A percentile compares a stretch with the other conserved stretches of the same genome.
Evolutionary conservation across 495 filamentous ascomycete species (phyloP).

Genomic region (Letharia columbiana): DNA sequence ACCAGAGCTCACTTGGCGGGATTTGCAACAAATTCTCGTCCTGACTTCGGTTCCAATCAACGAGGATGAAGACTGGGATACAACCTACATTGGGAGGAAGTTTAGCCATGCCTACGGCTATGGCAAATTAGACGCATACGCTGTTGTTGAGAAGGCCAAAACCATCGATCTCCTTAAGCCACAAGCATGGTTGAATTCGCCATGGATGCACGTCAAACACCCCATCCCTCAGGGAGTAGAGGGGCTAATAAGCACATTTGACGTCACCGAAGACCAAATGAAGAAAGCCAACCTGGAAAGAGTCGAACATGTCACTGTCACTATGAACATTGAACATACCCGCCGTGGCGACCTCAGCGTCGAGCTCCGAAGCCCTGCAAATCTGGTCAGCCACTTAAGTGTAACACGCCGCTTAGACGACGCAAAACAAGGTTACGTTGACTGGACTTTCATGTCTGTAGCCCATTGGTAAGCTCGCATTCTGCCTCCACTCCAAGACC

Average conservation of each 20-base stretch:
- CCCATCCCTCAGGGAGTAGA: slow-evolving; percentile 77
- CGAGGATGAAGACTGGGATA: slow-evolving; percentile 72
- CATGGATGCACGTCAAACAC: slow-evolving; percentile 84
- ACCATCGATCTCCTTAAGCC: slow-evolving; percentile 84
- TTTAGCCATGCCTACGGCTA: slow-evolving; percentile 94
- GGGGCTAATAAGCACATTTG: slow-evolving; percentile 68
- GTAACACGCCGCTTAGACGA: slow-evolving; percentile 59
- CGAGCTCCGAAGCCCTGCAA: slow-evolving; percentile 77
- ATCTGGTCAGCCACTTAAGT: slow-evolving; percentile 75
- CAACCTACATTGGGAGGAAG: slow-evolving; percentile 66
- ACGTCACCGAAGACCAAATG: slow-evolving; percentile 67
- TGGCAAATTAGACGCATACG: slow-evolving; percentile 84
- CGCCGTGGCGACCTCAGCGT: slow-evolving; percentile 87
- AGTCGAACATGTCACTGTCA: slow-evolving; percentile 91
- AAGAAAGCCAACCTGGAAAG: slow-evolving; percentile 73
- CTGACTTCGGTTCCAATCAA: slow-evolving; percentile 77
- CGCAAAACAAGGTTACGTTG: slow-evolving; percentile 62
- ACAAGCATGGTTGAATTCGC: slow-evolving; percentile 91
- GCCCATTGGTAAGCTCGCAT: slow-evolving; percentile 66
- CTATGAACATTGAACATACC: slow-evolving; percentile 87
- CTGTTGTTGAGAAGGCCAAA: slow-evolving; percentile 78
- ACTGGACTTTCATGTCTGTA: slow-evolving; percentile 99
- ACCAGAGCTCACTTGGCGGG: slow-evolving; percentile 86
- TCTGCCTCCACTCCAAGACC: slow-evolving; percentile 16
- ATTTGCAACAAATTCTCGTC: slow-evolving; percentile 85